phyloP scores from a whole-genome alignment of 2,329 filamentous ascomycete genomes.

The Malbranchea zuffiana region DNA sequence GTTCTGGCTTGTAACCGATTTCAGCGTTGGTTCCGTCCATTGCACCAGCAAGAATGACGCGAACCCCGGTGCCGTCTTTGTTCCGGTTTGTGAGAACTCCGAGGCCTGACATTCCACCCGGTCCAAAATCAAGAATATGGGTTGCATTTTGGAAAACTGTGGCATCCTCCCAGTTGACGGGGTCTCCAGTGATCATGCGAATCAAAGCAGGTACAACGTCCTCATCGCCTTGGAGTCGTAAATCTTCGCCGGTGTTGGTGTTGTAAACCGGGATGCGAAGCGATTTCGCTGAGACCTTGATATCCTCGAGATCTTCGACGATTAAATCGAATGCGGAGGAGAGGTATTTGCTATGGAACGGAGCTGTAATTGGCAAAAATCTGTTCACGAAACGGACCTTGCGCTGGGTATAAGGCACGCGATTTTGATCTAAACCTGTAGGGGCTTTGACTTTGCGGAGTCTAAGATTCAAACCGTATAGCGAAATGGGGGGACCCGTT shows the following conservation, averaged over 20 bases:
- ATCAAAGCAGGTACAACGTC: conserved; percentile 80
- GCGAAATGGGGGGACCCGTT: conserved; percentile 85
- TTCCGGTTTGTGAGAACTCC: conserved; percentile 95
- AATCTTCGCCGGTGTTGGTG: conserved; percentile 77
- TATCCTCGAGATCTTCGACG: conserved; percentile 72
- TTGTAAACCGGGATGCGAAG: conserved; percentile 81
- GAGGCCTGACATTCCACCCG: conserved; percentile 90
- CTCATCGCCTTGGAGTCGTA: conserved; percentile 57
- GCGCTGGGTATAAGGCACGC: conserved; percentile 86
- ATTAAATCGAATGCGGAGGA: conserved; percentile 70
- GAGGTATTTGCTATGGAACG: conserved; percentile 96
- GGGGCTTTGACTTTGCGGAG: conserved; percentile 94
- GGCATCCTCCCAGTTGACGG: conserved; percentile 92
- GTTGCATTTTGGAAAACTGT: conserved; percentile 84
- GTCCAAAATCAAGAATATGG: conserved; percentile 92
- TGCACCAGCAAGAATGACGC: conserved; percentile 88
- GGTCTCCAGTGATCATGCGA: conserved; percentile 85
- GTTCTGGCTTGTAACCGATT: conserved; percentile 93
- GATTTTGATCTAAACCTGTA: conserved; percentile 91
- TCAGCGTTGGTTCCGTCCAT: conserved; percentile 82
- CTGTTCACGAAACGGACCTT: conserved; percentile 95
- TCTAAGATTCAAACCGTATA: conserved; percentile 91
- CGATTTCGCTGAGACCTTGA: conserved; percentile 60
- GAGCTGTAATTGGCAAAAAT: conserved; percentile 93
- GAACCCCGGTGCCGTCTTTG: conserved; percentile 96